Evolutionary conservation across 768 basidiomycete species (phyloP), one percentile per base, ranked within the genome.

Genomic region (Termitomyces eurrhizus): DNA sequence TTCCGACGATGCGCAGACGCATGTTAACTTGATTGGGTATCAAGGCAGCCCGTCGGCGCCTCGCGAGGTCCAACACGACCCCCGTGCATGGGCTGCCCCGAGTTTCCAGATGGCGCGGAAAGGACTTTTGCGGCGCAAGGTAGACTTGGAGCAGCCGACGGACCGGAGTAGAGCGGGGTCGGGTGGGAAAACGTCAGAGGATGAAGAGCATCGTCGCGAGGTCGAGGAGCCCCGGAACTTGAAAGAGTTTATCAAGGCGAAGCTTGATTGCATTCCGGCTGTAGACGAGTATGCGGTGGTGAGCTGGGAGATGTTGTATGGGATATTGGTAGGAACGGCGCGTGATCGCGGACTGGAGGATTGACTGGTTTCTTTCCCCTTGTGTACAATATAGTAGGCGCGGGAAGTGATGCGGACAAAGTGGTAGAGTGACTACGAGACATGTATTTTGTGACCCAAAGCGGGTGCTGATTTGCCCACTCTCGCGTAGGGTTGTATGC

Each of bases 1-100:
- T 42, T 59, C 63, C 9, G 65, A 66, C n/a, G 62, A 64, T 42
- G 62, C 62, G 3, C 62, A 65, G 39, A 62, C 41, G 18, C 58
- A 63, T 18, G 29, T 29, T 3, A 45, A 63, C 24, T 48, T 67
- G 35, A 53, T 48, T 29, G 46, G 58, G 11, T 37, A 29, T 29
- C 29, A 29, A 29, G 29, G 14, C 36, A 29, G 39, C 7, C 11
- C 24, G 35, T 44, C 51, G 11, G 41, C 14, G 7, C 53, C 41
- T 6, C 52, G 39, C 7, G 56, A 56, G 18, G 57, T 63, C 33
- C 58, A 58, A 36, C 66, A 69, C 56, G 63, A 69, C 45, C 52
- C 68, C 13, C 12, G 18, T 13, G 65, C 65, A 13, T 69, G 68
- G 67, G 57, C 41, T 5, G 61, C 50, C 1, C 68, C 68, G 35